Evolutionary conservation across 305 asterid genomes (phyloP), one percentile per base, ranked within the genome.

Genomic region (Rubia peregrina): DNA sequence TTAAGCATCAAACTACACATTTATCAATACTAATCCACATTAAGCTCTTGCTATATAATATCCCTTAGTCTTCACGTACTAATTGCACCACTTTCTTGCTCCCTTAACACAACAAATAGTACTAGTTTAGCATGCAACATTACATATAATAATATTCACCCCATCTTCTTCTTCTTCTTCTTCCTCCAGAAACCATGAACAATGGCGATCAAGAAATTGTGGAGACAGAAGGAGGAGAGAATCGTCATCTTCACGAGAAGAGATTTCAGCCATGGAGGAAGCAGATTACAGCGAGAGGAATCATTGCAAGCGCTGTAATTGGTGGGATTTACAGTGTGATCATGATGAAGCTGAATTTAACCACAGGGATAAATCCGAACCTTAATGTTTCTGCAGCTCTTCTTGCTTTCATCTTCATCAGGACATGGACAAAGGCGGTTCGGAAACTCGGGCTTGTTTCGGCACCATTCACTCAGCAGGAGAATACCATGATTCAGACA

Each of bases 371-470:
- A 46, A 84, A 84, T 65, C 95, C 97, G 0, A 88, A 88, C 75
- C 91, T 90, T 17, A 88, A 87, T 73, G 95, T 88, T 22, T 89
- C 95, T 10, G 95, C 95, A 67, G 93, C 95, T 41, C 87, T 90
- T 51, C 83, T 90, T 71, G 95, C 93, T 8, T 88, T 81, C 59
- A 80, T 90, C 41, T 71, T 83, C 7, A 75, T 88, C 10, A 67
- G 80, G 53, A 67, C 90, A 63, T 90, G 97, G 97, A 88, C 84
- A 0, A 87, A 87, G 69, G 22, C 85, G 22, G 84, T 87, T 33
- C 77, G 79, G 11, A 90, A 80, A 77, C 73, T 87, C 6, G 84
- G 82, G 13, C 30, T 88, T 44, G 78, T 75, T 17, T 74, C 89
- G 2, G 63, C 71, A 12, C 86, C 86, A 1, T 84, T 82, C 61